Evolutionary conservation across 768 basidiomycete species (phyloP).

Genomic region (Hypholoma fasciculare): DNA sequence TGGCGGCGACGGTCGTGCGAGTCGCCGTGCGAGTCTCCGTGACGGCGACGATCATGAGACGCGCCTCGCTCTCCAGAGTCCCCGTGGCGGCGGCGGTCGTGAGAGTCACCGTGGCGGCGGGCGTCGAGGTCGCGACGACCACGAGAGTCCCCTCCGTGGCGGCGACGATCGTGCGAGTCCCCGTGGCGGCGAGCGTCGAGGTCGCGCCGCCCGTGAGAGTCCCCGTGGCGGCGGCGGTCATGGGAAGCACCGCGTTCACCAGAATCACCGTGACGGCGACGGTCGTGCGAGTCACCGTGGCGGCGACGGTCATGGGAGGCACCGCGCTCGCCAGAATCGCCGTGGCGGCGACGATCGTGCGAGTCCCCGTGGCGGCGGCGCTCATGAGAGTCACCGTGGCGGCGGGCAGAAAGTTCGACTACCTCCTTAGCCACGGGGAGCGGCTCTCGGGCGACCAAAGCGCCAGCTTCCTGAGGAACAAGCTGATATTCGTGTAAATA

Average conservation of each 20-base stretch:
- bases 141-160: conserved; percentile 8
- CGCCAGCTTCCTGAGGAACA: conserved; percentile 7
- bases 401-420: conserved; percentile 11
- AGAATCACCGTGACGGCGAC: conserved; percentile 13
- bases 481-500: not conserved
- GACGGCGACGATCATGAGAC: conserved; percentile 4
- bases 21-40: conserved; percentile 8
- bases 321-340: conserved; percentile 2
- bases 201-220: conserved; percentile 5
- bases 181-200: conserved; percentile 10
- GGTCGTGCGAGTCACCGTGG: conserved; percentile 6
- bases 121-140: conserved; percentile 9
- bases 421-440: conserved; percentile 7
- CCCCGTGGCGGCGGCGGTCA: conserved; percentile 12
- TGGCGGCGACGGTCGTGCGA: conserved; percentile 5
- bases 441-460: conserved; percentile 13
- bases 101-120: conserved; percentile 14
- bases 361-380: conserved; percentile 14
- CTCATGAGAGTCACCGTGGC: conserved; percentile 10
- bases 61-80: not conserved
- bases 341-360: conserved; percentile 12
- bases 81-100: conserved; percentile 10
- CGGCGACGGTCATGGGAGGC: conserved; percentile 4
- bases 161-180: not conserved
- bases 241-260: conserved; percentile 3